Evolutionary conservation across 768 basidiomycete species (phyloP), one percentile per base, ranked within the genome.

Genomic region (Symmetrospora coprosmae): DNA sequence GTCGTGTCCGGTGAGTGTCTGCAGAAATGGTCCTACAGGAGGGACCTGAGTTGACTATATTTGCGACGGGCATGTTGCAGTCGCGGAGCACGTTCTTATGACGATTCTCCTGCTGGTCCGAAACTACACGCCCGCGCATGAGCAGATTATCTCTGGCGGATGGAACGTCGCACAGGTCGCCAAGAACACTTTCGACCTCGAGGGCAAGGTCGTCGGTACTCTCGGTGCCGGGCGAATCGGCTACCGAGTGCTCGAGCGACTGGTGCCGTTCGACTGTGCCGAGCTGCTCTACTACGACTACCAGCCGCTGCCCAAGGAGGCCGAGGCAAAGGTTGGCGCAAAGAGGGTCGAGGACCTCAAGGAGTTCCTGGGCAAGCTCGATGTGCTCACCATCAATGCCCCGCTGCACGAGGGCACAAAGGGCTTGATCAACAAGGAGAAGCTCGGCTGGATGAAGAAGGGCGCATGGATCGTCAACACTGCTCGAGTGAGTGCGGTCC

Each of bases 131-230:
- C 85, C 84, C 23, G 86, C 85, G 8, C 87, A 90, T 72, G 86
- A 90, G 78, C 65, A 75, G 83, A 84, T 87, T 65, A 80, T 86
- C 66, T 77, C 78, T 33, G 86, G 86, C 43, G 84, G 86, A 67
- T 92, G 90, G 89, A 31, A 55, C 14, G 65, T 66, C 23, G 65
- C 68, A 4, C 65, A 31, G 1, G 47, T 67, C 27, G 67, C 68
- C n/a, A 66, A 66, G 87, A 81, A 84, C 68, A 83, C 88, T 13
- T 92, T 78, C 69, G 90, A 92, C 72, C 75, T 94, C 63, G 90
- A 92, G 74, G 81, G 79, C 71, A 94, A 92, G 75, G 84, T 88
- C 53, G 81, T 91, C 53, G 89, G 88, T 17, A 91, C 89, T 41
- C 86, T 94, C 63, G 88, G 87, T 56, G 71, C 70, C 33, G 81